Evolutionary conservation across 768 basidiomycete species (phyloP).

Genomic region (Pulveroboletus sp.): DNA sequence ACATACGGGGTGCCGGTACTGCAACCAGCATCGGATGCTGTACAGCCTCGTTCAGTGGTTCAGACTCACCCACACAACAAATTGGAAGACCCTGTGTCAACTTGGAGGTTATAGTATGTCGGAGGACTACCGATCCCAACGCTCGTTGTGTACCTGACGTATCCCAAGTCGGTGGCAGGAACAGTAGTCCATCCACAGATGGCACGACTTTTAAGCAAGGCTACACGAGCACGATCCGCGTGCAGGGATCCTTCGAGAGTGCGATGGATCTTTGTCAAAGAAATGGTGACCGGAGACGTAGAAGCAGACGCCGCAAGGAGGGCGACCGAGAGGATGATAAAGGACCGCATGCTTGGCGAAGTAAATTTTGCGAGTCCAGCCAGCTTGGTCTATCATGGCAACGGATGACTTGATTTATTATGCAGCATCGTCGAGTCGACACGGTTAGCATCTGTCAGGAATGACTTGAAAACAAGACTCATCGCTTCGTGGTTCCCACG

Average conservation of each 20-base stretch:
- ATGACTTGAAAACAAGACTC: too few species aligned
- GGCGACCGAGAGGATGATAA: background rate
- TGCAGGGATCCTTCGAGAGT: constrained; percentile 15
- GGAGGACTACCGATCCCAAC: constrained; percentile 27
- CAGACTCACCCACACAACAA: constrained; percentile 20
- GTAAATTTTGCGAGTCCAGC: too few species aligned
- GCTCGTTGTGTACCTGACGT: constrained; percentile 14
- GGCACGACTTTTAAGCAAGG: background rate
- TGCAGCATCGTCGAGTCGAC: too few species aligned
- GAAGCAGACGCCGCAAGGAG: constrained; percentile 7
- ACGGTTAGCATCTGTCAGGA: too few species aligned
- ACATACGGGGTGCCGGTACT: constrained; percentile 21
- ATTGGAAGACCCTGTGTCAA: constrained; percentile 33
- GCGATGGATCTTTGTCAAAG: constrained; percentile 12
- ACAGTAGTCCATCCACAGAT: too few species aligned
- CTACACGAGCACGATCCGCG: constrained; percentile 16
- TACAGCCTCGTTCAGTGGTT: background rate
- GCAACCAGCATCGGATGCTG: background rate
- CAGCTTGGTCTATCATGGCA: too few species aligned
- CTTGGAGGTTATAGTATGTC: constrained; percentile 25
- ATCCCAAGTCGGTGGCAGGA: too few species aligned
- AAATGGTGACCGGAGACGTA: background rate
- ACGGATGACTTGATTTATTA: too few species aligned
- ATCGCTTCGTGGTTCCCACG: too few species aligned
- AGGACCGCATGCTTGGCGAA: constrained; percentile 16